Base-by-base conservation (phyloP, 2,329 filamentous ascomycete species). In the Monosporascus cannonballus region DNA sequence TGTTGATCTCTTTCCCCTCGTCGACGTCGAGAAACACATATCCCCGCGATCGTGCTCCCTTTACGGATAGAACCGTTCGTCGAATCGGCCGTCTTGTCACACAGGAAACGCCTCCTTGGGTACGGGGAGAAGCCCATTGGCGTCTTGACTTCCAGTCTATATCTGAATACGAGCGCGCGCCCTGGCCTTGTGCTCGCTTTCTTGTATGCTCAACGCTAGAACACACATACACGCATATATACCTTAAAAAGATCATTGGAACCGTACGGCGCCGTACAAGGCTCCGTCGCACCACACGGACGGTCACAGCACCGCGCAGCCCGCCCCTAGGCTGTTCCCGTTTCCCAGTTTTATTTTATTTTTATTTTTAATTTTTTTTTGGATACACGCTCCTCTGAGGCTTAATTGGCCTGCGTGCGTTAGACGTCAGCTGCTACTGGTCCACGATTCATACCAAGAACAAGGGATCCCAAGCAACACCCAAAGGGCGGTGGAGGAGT, bases 81-180 rank as follows among this genome's bases (percentile, higher is more conserved):
- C 57, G 52, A 60, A 54, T 59, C 56, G 61, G 56, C 59, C 56
- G 56, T 54, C 55, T 57, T 54, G 65, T 68, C 55, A 64, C 60
- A 68, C 66, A 65, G 61, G 58, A 59, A 65, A 59, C 65, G 65
- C 65, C 66, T 66, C 64, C 61, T 60, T 64, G 56, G 63, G 49
- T 60, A 65, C 65, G 63, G 64, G 62, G 63, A 67, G 58, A 57
- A 59, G 61, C 62, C 65, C 61, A 68, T 68, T 68, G 66, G 66
- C 58, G 61, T 66, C 56, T 54, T 54, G 52, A 57, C 57, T 60
- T 56, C 56, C 58, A 51, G 55, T 56, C 58, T 52, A 58, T 57
- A 51, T 53, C 55, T 66, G 65, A 67, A 68, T 68, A 68, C 66
- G 66, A 68, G 64, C 59, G 47, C 42, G 48, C 37, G 37, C 54